Base-by-base conservation (phyloP, 2,329 filamentous ascomycete genomes). In the Colletotrichum cuscutae region DNA sequence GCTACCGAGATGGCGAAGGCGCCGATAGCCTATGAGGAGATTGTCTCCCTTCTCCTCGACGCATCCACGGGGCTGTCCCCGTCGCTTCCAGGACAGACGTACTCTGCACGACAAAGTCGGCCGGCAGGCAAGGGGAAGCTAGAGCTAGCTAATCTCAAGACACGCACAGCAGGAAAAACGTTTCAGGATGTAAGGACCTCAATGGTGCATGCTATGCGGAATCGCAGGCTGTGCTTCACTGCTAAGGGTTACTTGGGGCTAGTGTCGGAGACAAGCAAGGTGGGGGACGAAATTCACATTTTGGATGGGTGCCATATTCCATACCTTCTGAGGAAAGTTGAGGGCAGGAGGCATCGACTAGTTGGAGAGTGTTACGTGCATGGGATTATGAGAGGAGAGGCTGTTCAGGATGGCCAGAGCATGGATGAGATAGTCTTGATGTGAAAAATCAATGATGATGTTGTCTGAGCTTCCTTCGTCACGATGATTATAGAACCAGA, bases 301-400 rank as follows among this genome's bases (percentile, higher is more conserved):
- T 60, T 78, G 8, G 64, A 76, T 3, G 77, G 75, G 6, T 74
- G 75, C 11, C 74, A 77, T 57, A 70, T 77, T 24, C 72, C 76
- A 2, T 76, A 77, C 54, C 69, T 76, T 7, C 30, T 78, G 46
- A 69, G 75, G 22, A 74, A 61, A 12, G 62, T 56, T 12, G 69
- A 49, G 1, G 6, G 3, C 0, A 26, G 22, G 4, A 63, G 19
- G 11, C 63, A 52, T n/a, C 19, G 22, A 0, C 65, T 83, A 24
- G 67, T 83, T 13, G 81, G 81, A 1, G 81, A 83, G 71, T 83
- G 81, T 46, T 83, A 83, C 69, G 78, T 81, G 3, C 80, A 82
- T 68, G 81, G 82, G 1, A 66, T 83, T 61, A 83, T 83, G 82
- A 75, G 79, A 37, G 81, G 81, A 1, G 81, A 83, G 72, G 78